phyloP scores from a whole-genome alignment of 768 basidiomycete genomes.

The Mycena filopes region DNA sequence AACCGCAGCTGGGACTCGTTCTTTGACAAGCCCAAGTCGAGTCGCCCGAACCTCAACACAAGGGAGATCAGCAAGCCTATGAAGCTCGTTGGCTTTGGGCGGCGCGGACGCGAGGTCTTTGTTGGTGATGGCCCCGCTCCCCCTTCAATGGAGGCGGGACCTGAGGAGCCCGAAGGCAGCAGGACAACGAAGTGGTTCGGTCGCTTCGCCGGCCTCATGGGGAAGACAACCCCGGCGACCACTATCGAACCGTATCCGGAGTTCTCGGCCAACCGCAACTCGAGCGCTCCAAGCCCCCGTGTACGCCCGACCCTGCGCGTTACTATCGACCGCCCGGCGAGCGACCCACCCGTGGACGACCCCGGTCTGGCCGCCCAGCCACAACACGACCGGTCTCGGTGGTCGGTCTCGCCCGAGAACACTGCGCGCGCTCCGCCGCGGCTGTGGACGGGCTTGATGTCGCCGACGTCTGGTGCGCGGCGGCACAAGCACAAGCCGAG shows the following conservation, averaged over 20 bases:
- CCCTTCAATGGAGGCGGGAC: constrained; percentile 18
- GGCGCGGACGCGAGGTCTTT: constrained; percentile 29
- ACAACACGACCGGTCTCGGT: constrained; percentile 39
- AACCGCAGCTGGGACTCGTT: constrained; percentile 32
- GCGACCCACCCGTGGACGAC: constrained; percentile 39
- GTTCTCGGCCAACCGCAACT: constrained; percentile 31
- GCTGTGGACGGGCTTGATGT: constrained; percentile 48
- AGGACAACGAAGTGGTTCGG: constrained; percentile 43
- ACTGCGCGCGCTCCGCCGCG: constrained; percentile 34
- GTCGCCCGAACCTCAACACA: constrained; percentile 24
- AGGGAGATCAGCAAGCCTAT: constrained; percentile 33
- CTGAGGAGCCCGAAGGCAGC: constrained; percentile 37
- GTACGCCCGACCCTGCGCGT: constrained; percentile 52
- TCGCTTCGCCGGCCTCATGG: constrained; percentile 38
- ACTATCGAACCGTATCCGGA: constrained; percentile 29
- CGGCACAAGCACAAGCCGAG: constrained; percentile 45
- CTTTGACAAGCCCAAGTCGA: constrained; percentile 29
- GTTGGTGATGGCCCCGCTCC: constrained; percentile 24
- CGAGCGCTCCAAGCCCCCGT: constrained; percentile 33
- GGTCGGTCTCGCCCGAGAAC: constrained; percentile 52
- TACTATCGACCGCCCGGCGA: constrained; percentile 53
- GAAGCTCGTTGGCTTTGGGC: constrained; percentile 27
- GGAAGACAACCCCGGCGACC: constrained; percentile 33
- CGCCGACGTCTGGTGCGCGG: constrained; percentile 41
- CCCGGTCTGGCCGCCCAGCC: constrained; percentile 31